These are phyloP conservation scores for Alternaria arbusti DNA, from an alignment of 2,329 filamentous ascomycete genomes.

Conservation along the genomic window DNA sequence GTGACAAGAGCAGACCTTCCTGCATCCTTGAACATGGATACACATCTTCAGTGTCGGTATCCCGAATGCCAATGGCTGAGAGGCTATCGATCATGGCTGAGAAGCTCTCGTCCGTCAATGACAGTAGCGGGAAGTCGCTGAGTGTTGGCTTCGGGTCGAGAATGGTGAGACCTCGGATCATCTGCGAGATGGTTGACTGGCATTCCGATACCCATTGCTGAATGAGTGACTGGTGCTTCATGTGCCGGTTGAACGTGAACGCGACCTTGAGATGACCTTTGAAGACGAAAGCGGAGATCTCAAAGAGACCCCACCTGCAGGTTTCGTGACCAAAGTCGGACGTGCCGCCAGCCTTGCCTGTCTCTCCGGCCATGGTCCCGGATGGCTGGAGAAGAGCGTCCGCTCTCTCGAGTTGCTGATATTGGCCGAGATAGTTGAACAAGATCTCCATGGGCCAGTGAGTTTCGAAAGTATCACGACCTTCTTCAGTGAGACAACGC, in stretches of 20 bases:
- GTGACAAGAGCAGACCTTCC: slow-evolving; percentile 40
- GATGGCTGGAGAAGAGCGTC: slow-evolving; percentile 54
- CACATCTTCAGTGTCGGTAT: slow-evolving; percentile 51
- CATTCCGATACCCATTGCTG: slow-evolving; percentile 53
- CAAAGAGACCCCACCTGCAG: slow-evolving; percentile 58
- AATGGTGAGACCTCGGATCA: slow-evolving; percentile 33
- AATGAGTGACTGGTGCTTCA: slow-evolving; percentile 55
- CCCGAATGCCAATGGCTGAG: slow-evolving; percentile 43
- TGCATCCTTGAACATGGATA: slow-evolving; percentile 45
- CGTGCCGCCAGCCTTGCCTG: slow-evolving; percentile 53
- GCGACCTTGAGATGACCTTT: slow-evolving; percentile 56
- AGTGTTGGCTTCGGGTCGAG: slow-evolving; percentile 47
- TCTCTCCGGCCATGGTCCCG: slow-evolving; percentile 56
- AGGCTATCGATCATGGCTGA: slow-evolving; percentile 50
- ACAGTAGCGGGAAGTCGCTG: slow-evolving; percentile 55
- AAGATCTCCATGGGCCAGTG: slow-evolving; percentile 62
- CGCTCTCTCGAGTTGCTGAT: slow-evolving; percentile 55
- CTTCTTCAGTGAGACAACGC: slow-evolving; percentile 37
- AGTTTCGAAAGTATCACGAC: slow-evolving; percentile 36
- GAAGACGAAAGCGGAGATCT: slow-evolving; percentile 59
- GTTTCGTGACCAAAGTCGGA: slow-evolving; percentile 54
- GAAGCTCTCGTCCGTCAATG: slow-evolving; percentile 52
- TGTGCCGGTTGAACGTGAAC: slow-evolving; percentile 59
- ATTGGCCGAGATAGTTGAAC: slow-evolving; percentile 62
- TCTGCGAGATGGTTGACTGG: slow-evolving; percentile 38